Evolutionary conservation across 352 stramenopile species (phyloP), one percentile per base, ranked within the genome.

Genomic region (Phytopythium litorale): DNA sequence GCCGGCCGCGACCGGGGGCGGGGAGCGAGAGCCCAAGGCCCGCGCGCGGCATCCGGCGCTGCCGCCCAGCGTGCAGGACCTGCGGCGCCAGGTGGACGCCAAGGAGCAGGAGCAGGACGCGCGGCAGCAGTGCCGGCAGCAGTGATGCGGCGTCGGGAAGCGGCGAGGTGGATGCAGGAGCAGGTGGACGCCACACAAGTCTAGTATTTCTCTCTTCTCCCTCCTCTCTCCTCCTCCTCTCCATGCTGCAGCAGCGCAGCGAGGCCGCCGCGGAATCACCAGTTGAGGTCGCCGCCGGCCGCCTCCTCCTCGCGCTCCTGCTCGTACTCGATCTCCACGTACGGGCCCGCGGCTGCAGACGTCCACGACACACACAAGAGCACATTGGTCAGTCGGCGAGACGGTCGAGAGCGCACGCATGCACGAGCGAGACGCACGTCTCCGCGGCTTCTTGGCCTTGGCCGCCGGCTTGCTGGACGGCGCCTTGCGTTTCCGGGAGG

Each of bases 291-390:
- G 56, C 68, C 75, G 46, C 62, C 60, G 0, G 71, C 68, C 42
- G 73, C 68, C 65, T 92, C 84, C 45, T 66, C 73, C 53, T 87
- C 77, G 63, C 77, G 74, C 64, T 93, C 84, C 63, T 93, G 74
- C 65, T 93, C 84, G 77, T 92, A 94, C 65, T 94, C 85, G 67
- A 94, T 92, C 71, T 94, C 82, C 46, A 94, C 76, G 63, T 94
- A 91, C 48, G 85, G 81, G 12, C 85, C 83, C 15, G 78, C 71
- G 15, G 62, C 71, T 79, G 45, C 40, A 63, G 70, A 23, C 12
- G 59, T 40, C 12, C 60, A 3, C 25, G 6, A 35, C 48, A 50
- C n/a, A 60, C 3, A 30, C 18, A 40, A 0, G 35, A 54, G 19
- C 46, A 21, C 40, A 38, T n/a, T 7, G 1, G 4, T 30, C 51